A percentile compares a stretch with the other conserved stretches of the same genome.
phyloP scores from a whole-genome alignment of 2,329 filamentous ascomycete species.

The Claviceps humidiphila region DNA sequence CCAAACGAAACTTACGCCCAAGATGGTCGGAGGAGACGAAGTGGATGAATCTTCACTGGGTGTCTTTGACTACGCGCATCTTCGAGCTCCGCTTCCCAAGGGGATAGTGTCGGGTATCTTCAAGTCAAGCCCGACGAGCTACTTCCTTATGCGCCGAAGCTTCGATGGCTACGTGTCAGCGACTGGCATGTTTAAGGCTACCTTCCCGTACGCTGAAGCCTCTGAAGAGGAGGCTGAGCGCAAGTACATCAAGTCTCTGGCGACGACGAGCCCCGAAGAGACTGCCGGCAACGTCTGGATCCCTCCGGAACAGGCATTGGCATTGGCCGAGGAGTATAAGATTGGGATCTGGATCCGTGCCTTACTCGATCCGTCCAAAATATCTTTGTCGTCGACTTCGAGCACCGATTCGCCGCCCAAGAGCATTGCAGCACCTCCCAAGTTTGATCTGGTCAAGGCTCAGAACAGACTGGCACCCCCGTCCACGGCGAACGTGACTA shows the following conservation, averaged over 20 bases:
- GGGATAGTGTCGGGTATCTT: constrained; percentile 90
- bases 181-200: constrained; percentile 86
- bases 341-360: constrained; percentile 81
- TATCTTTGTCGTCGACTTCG: constrained; percentile 43
- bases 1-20: constrained; percentile 79
- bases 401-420: constrained; percentile 56
- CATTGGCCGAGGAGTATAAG: constrained; percentile 74
- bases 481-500: constrained; percentile 31
- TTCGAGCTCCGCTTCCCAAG: constrained; percentile 83
- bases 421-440: constrained; percentile 69
- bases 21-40: constrained; percentile 63
- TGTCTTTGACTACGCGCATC: constrained; percentile 89
- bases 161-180: constrained; percentile 74
- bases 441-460: constrained; percentile 46
- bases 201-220: constrained; percentile 64
- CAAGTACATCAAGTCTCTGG: constrained; percentile 70
- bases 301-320: constrained; percentile 65
- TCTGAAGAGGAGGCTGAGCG: constrained; percentile 65
- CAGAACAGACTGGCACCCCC: constrained; percentile 34
- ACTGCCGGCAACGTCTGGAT: constrained; percentile 97
- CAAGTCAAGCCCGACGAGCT: constrained; percentile 75
- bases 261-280: constrained; percentile 76
- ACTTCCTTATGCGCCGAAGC: constrained; percentile 91
- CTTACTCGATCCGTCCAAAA: constrained; percentile 79
- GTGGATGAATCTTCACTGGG: constrained; percentile 62